Conservation (phyloP, 202 grass and related monocot species). For the Zoysia matrella region DNA sequence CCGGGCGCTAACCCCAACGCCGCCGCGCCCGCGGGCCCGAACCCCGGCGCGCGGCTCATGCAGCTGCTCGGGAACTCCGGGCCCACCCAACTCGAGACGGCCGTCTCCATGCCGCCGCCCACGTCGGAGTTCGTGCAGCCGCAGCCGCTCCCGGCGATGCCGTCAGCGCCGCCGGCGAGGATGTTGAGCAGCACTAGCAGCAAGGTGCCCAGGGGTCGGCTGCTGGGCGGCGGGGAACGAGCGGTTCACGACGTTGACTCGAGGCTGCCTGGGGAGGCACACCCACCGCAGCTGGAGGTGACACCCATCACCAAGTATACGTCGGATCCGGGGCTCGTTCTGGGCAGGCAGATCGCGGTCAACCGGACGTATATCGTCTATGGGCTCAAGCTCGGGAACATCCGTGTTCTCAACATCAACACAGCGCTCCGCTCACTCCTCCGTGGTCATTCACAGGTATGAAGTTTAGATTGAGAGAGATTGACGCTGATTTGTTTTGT, state of each 20-base stretch:
- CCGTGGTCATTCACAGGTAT: slow-evolving; percentile 92
- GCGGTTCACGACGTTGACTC: slow-evolving; percentile 87
- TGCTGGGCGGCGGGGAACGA: slow-evolving; percentile 67
- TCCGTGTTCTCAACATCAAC: slow-evolving; percentile 94
- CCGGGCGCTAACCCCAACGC: slow-evolving; percentile 44
- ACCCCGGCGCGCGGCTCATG: slow-evolving; percentile 88
- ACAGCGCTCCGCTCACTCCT: slow-evolving; percentile 93
- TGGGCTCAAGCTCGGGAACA: slow-evolving; percentile 89
- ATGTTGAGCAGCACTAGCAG: slow-evolving; percentile 77
- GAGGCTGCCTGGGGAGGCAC: slow-evolving; percentile 81
- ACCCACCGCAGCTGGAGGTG: slow-evolving; percentile 94
- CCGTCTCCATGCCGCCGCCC: slow-evolving; percentile 70
- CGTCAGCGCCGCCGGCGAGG: slow-evolving; percentile 68
- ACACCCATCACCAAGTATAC: slow-evolving; percentile 99
- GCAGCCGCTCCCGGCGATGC: slow-evolving; percentile 59
- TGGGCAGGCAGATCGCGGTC: slow-evolving; percentile 93
- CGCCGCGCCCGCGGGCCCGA: slow-evolving; percentile 47
- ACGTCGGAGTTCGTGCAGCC: slow-evolving; percentile 46
- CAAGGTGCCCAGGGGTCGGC: slow-evolving; percentile 83
- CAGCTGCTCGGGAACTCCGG: slow-evolving; percentile 79
- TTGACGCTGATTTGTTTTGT: neutral
- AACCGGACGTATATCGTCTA: slow-evolving; percentile 96
- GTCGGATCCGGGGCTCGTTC: slow-evolving; percentile 91
- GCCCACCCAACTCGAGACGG: slow-evolving; percentile 66
- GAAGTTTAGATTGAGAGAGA: neutral